Base-by-base conservation (phyloP, 495 filamentous ascomycete species). In the Penicillium angulare region DNA sequence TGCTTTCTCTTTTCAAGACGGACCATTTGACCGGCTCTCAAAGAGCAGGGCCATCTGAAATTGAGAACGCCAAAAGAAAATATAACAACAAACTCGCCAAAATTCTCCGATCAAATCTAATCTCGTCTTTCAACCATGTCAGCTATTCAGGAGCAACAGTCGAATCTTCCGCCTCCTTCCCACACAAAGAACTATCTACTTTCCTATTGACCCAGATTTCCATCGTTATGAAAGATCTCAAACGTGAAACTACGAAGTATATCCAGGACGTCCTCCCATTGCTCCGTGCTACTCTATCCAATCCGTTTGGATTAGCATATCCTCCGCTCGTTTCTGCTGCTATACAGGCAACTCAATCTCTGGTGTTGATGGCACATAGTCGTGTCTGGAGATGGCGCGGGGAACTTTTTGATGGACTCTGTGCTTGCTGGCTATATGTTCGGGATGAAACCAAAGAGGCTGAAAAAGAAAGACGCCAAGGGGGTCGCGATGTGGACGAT, bases 311-410 rank as follows among this genome's bases (percentile, higher is more conserved):
- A 2, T 76, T 77, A 0, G 76, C 79, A 3, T 66, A 81, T 41
- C 76, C 79, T 0, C 65, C 74, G 2, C 67, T 88, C 0, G 68
- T 95, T 0, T 36, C 71, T 2, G 68, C 77, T 0, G 80, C 85
- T 1, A 61, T 79, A 5, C 56, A 71, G 7, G 71, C 82, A 1
- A 47, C 90, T 22, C 77, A 85, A 41, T 67, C 68, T 0, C 71
- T 88, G 10, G 68, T 96, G n/a, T 52, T 79, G 18, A 85, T 76
- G 36, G 82, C 79, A n/a, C 92, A 93, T 83, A 84, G 88, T 9
- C 74, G 90, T 0, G 68, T 96, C 15, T 75, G 70, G 55, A 59
- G 63, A 34, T 85, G 86, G 73, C 73, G 80, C 21, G 82, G 79
- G n/a, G 87, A 92, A 63, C 67, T 95, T 13, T 51, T 95, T 43